Conservation (phyloP, 2,329 filamentous ascomycete species). For the Calonectria hongkongensis region DNA sequence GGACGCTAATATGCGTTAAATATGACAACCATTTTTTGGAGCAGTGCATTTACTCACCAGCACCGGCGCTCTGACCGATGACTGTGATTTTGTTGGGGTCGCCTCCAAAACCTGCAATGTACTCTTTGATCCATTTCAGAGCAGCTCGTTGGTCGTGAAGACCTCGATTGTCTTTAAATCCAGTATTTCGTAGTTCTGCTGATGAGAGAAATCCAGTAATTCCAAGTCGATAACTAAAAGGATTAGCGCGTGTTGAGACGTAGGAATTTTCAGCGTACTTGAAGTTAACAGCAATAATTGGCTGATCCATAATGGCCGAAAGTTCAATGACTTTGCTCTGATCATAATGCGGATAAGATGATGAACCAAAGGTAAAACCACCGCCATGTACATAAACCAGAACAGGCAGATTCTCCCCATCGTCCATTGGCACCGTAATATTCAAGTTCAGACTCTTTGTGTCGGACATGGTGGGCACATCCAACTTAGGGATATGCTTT, state of each 20-base stretch:
- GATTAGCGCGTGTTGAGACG: background rate
- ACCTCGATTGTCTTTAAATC: constrained; percentile 23
- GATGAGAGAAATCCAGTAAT: constrained; percentile 32
- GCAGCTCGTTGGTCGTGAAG: constrained; percentile 27
- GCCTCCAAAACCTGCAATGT: constrained; percentile 29
- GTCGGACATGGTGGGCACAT: constrained; percentile 21
- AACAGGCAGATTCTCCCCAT: constrained; percentile 12
- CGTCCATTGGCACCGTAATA: constrained; percentile 17
- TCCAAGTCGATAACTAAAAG: constrained; percentile 28
- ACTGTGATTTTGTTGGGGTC: constrained; percentile 20
- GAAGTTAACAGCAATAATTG: constrained; percentile 23
- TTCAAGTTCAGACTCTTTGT: constrained; percentile 29
- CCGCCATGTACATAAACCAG: constrained; percentile 36
- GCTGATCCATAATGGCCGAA: constrained; percentile 13
- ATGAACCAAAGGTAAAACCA: constrained; percentile 30
- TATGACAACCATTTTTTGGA: too few species aligned
- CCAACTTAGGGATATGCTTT: background rate
- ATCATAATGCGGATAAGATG: constrained; percentile 35
- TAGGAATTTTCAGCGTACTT: constrained; percentile 18
- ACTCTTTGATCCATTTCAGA: constrained; percentile 26
- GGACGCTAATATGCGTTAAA: background rate
- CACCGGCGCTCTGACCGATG: constrained; percentile 30
- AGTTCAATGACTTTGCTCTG: constrained; percentile 21
- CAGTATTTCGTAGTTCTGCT: background rate
- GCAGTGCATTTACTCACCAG: constrained; percentile 6